A percentile compares a stretch with the other conserved stretches of the same genome.
Evolutionary conservation across 2,329 filamentous ascomycete genomes (phyloP).

Genomic region (Claviceps capensis): DNA sequence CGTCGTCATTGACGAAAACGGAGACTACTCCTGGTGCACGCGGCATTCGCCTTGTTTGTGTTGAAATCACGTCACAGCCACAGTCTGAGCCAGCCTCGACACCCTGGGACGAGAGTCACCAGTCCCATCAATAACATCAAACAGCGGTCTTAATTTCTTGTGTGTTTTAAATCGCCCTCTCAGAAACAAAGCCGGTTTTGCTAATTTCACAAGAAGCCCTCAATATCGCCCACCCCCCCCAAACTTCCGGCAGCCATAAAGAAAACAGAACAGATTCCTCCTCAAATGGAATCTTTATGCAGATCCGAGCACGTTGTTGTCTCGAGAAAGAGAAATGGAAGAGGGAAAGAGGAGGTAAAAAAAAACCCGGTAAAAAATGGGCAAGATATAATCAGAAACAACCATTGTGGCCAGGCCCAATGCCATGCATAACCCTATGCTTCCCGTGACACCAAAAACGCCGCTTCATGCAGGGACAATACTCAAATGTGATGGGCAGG

Average conservation of each 20-base stretch:
- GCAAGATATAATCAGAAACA: background rate
- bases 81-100: no score
- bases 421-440: constrained; percentile 10
- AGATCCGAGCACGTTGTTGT: constrained; percentile 17
- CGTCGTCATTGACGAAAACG: no score
- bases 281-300: constrained; percentile 10
- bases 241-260: background rate
- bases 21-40: no score
- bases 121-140: no score
- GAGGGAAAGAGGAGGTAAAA: background rate
- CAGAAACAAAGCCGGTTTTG: background rate
- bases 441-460: constrained; percentile 11
- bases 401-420: constrained; percentile 2
- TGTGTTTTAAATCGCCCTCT: background rate
- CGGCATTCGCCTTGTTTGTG: no score
- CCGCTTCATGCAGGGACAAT: constrained; percentile 14
- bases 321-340: constrained; percentile 5
- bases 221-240: no score
- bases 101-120: no score
- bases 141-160: background rate
- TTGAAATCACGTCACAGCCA: no score
- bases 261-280: constrained; percentile 9
- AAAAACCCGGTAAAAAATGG: background rate
- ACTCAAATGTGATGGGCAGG: constrained; percentile 4
- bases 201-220: background rate